Evolutionary conservation across 2,329 filamentous ascomycete genomes (phyloP), one percentile per base, ranked within the genome.

Genomic region (Elsinoe australis): DNA sequence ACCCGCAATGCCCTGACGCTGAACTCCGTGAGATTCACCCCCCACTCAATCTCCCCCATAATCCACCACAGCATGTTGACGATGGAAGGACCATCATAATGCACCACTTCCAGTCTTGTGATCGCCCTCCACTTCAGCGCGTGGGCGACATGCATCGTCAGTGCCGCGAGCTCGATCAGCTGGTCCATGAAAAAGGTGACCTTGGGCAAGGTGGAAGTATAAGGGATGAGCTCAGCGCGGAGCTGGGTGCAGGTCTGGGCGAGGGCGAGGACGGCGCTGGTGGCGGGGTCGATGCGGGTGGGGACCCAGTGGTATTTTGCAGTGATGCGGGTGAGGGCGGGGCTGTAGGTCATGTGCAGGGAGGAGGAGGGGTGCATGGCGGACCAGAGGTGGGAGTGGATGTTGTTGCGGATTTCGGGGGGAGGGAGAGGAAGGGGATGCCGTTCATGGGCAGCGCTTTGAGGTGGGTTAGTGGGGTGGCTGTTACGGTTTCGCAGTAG

Each of bases 381-480:
- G 21, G 14, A n/a, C 36, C 36, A 41, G 36, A 41, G 17, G 36
- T 14, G 12, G 10, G 36, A 12, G 36, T 41, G 28, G 36, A 41
- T 41, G 21, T 12, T 24, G 35, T 38, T 38, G 35, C 35, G 35
- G 35, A 38, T 38, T 19, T 38, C 35, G 35, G 17, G n/a, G 35
- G 35, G 35, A n/a, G n/a, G n/a, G n/a, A n/a, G 35, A 38, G 35
- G 19, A 12, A 3, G 18, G 10, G 7, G 35, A 38, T 26, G 21
- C 10, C 17, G 29, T 12, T 32, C 29, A 4, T 32, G 29, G 29
- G 29, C 5, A 15, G n/a, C n/a, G n/a, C n/a, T n/a, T 32, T n/a
- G 29, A 32, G 4, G 10, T 7, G 9, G 29, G 10, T 2, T 12
- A n/a, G 4, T 12, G 8, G n/a, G n/a, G n/a, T n/a, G n/a, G n/a